Conservation (phyloP, 192 early-diverging fungal species). For the Backusella luteola region DNA sequence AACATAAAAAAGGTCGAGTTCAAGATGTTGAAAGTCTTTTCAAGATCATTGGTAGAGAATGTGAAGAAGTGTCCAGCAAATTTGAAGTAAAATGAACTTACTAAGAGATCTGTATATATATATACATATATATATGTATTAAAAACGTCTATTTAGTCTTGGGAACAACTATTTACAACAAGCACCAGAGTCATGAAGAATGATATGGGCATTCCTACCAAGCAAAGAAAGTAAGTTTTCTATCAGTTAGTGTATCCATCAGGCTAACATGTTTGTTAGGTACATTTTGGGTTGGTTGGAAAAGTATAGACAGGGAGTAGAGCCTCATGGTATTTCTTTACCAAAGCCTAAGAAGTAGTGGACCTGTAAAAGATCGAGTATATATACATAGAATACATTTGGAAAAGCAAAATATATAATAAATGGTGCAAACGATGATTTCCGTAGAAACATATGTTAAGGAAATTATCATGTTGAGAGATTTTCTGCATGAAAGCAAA, state of each 20-base stretch:
- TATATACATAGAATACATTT: too few relatives aligned
- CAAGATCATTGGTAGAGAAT: constrained; percentile 9
- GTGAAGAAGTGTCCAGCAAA: not conserved
- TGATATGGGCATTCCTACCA: not conserved
- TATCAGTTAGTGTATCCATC: not conserved
- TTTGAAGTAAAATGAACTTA: not conserved
- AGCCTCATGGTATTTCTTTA: not conserved
- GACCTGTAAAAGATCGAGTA: not conserved
- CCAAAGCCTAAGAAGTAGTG: constrained; percentile 13
- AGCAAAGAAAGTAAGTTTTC: constrained; percentile 7
- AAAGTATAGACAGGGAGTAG: not conserved
- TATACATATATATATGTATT: too few relatives aligned
- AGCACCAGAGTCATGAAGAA: not conserved
- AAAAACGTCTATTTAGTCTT: not conserved
- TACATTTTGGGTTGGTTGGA: constrained; percentile 11
- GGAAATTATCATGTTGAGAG: not conserved
- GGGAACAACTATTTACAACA: constrained; percentile 1
- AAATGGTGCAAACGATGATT: too few relatives aligned
- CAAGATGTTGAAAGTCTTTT: constrained; percentile 10
- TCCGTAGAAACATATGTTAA: too few relatives aligned
- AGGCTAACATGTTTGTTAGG: not conserved
- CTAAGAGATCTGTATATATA: too few relatives aligned
- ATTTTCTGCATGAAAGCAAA: too few relatives aligned
- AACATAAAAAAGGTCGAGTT: not conserved
- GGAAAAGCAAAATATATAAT: too few relatives aligned